These are phyloP conservation scores for Mycena leptocephala DNA, from an alignment of 768 basidiomycete genomes.

Conservation along the genomic window DNA sequence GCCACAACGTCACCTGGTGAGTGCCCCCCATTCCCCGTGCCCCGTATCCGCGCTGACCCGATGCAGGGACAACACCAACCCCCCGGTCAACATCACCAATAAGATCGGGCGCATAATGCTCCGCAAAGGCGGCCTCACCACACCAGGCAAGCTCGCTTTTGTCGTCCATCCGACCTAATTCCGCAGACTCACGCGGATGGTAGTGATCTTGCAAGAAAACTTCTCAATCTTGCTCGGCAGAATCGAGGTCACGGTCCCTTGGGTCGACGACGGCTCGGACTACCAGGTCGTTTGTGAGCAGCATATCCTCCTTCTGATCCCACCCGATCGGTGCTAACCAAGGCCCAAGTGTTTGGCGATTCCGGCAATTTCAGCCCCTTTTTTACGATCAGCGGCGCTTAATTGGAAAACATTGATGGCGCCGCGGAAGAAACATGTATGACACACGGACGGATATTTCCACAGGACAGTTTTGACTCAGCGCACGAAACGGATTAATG, in stretches of 20 bases:
- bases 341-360: constrained; percentile 51
- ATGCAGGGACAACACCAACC: constrained; percentile 48
- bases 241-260: constrained; percentile 45
- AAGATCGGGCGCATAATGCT: constrained; percentile 45
- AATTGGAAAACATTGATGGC: not conserved
- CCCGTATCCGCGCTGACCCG: not conserved
- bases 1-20: constrained; percentile 39
- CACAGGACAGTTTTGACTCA: not conserved
- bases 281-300: constrained; percentile 48
- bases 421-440: too few species aligned
- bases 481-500: not conserved
- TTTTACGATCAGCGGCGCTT: constrained; percentile 45
- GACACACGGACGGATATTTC: too few species aligned
- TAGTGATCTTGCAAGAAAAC: constrained; percentile 44
- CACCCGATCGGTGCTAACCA: not conserved
- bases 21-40: not conserved
- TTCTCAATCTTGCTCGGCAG: constrained; percentile 50
- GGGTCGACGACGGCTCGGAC: constrained; percentile 42
- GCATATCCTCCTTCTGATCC: not conserved
- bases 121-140: constrained; percentile 38
- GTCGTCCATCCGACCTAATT: not conserved
- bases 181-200: not conserved
- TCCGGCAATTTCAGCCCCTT: constrained; percentile 54
- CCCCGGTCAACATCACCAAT: constrained; percentile 53
- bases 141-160: constrained; percentile 39